These are phyloP conservation scores for Kockiozyma suomiensis DNA, from an alignment of 805 yeast genomes.

Conservation along the genomic window DNA sequence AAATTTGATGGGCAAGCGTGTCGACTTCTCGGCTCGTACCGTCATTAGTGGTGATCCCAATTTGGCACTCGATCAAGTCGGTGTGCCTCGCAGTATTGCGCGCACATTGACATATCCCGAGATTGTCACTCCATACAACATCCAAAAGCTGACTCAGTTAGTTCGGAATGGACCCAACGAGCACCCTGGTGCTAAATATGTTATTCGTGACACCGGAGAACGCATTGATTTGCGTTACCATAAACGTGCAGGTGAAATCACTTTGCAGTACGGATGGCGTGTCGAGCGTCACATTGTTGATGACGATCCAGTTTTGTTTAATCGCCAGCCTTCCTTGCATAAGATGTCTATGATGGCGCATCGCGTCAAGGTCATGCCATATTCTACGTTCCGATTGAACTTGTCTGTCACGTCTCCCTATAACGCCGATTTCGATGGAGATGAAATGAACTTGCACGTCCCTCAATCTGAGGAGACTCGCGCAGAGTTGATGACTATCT, in stretches of 20 bases:
- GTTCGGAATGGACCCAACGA: conserved; percentile 99
- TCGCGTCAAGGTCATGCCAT: conserved; percentile 97
- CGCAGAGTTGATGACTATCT: conserved; percentile 90
- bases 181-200: conserved; percentile 99
- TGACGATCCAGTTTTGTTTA: conserved; percentile 94
- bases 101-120: conserved; percentile 95
- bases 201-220: conserved; percentile 97
- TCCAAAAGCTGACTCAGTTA: conserved; percentile 85
- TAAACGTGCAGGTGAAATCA: conserved; percentile 97
- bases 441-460: conserved; percentile 98
- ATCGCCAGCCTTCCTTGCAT: conserved; percentile 98
- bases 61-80: conserved; percentile 95
- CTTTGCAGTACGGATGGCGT: conserved; percentile 97
- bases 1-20: conserved; percentile 99
- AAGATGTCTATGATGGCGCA: conserved; percentile 99
- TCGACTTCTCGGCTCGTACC: conserved; percentile 97
- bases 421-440: conserved; percentile 99
- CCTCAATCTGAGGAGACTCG: conserved; percentile 98
- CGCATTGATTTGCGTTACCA: conserved; percentile 96
- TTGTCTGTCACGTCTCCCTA: conserved; percentile 98
- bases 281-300: conserved; percentile 98
- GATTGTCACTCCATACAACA: conserved; percentile 95
- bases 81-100: conserved; percentile 97
- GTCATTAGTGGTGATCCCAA: conserved; percentile 99
- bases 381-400: conserved; percentile 94